Evolutionary conservation across 2,329 filamentous ascomycete species (phyloP), one percentile per base, ranked within the genome.

Genomic region (Sporothrix brunneoviolacea): DNA sequence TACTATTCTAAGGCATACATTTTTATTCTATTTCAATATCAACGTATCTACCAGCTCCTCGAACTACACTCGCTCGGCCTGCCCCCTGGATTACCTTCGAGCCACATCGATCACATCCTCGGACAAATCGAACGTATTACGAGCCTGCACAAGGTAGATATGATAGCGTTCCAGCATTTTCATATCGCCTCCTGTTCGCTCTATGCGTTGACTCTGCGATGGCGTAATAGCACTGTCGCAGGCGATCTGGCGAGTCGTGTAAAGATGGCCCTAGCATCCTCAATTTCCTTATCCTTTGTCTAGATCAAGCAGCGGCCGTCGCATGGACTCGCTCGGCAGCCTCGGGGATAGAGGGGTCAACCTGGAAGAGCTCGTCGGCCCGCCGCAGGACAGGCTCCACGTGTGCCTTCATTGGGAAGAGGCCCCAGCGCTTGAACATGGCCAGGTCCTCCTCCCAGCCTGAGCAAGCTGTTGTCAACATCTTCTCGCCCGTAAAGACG

Each of bases 401-500:
- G 21, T 48, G 39, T 5, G 50, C 44, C 67, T 72, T 71, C 88
- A 95, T 95, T 1, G 89, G 86, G 61, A 80, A 75, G 52, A 93
- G 70, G 0, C 90, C 90, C 86, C 88, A 95, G 46, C 81, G 77
- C 2, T 83, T 79, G 69, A 95, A 94, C 82, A 95, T 88, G 37
- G 72, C 82, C 55, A 80, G 83, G 62, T 95, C 90, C 68, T 94
- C 87, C 55, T 93, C 88, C 87, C 88, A 95, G 27, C 88, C 88
- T 59, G 88, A 91, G 64, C 88, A 94, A 51, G 90, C 87, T 0
- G 90, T 95, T 4, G 90, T 95, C 68, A 95, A 67, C 90, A 95
- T 57, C 76, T 91, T 95, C 72, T 95, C 90, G 8, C 90, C 90
- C 0, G 90, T 95, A 64, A 95, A 95, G 30, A 95, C 85, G n/a